Conservation (phyloP, 371 early-diverging fungal genomes). For the Circinella umbellata region DNA sequence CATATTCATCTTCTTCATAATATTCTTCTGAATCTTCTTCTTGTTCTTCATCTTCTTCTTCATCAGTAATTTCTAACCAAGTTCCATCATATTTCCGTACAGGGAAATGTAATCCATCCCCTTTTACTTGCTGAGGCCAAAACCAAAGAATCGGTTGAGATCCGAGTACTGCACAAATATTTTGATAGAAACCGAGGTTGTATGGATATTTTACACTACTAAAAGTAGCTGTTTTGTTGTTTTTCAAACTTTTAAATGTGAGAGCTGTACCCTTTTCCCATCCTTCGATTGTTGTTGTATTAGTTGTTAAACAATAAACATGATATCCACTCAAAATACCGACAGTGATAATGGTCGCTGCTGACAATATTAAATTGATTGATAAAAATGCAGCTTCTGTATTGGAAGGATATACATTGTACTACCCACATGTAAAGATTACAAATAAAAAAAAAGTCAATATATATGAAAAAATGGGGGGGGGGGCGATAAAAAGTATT, state of each 20-base stretch:
- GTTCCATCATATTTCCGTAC: constrained; percentile 38
- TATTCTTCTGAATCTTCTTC: constrained; percentile 23
- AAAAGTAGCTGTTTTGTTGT: neutral
- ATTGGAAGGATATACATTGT: constrained; percentile 54
- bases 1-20: neutral
- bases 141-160: constrained; percentile 71
- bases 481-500: no score
- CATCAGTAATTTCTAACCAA: constrained; percentile 30
- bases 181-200: constrained; percentile 83
- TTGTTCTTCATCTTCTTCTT: constrained; percentile 35
- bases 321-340: constrained; percentile 86
- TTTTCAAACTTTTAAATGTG: constrained; percentile 67
- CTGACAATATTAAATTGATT: constrained; percentile 70
- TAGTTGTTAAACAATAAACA: constrained; percentile 76
- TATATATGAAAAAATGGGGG: neutral
- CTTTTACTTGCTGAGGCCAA: constrained; percentile 64
- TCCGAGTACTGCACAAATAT: constrained; percentile 84
- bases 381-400: constrained; percentile 65
- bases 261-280: constrained; percentile 85
- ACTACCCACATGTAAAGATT: constrained; percentile 18
- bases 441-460: neutral
- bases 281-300: constrained; percentile 96
- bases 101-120: constrained; percentile 76
- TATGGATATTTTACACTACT: constrained; percentile 81
- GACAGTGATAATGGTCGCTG: constrained; percentile 76